These are phyloP conservation scores for Ricinus communis DNA, from an alignment of 345 rosid species.

Conservation along the genomic window DNA sequence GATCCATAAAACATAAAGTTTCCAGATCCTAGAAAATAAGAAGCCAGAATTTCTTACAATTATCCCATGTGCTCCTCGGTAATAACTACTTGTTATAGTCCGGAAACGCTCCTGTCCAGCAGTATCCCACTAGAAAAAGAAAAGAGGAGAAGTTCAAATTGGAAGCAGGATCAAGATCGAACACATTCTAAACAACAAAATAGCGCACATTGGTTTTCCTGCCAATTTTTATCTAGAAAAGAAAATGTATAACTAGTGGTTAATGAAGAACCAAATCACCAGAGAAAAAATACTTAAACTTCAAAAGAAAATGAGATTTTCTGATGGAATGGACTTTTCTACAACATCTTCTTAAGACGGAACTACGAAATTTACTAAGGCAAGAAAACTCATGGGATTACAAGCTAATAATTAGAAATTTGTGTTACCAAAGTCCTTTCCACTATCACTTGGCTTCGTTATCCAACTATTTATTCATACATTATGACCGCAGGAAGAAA, in stretches of 20 bases:
- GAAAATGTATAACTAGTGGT: neutral
- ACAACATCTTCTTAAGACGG: neutral
- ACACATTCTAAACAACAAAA: neutral
- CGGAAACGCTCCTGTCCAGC: slow-evolving; percentile 93
- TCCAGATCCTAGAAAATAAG: neutral
- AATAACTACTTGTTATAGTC: slow-evolving; percentile 90
- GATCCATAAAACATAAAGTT: neutral
- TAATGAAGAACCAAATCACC: neutral
- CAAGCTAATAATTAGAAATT: neutral
- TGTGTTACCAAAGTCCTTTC: neutral
- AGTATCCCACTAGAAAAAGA: slow-evolving; percentile 71
- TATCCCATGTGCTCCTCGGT: slow-evolving; percentile 93
- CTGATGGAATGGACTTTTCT: neutral
- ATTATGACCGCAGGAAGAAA: neutral
- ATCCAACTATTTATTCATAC: neutral
- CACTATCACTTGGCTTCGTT: neutral
- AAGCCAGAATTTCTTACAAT: slow-evolving; percentile 46
- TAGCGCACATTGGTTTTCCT: neutral
- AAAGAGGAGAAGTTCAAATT: slow-evolving; percentile 6
- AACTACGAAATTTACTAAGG: neutral
- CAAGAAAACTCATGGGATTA: neutral
- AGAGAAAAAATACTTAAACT: neutral
- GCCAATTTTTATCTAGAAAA: neutral
- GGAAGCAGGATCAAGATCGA: neutral
- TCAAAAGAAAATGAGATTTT: neutral